Evolutionary conservation across 352 stramenopile species (phyloP), one percentile per base, ranked within the genome.

Genomic region (Pythium monospermum): DNA sequence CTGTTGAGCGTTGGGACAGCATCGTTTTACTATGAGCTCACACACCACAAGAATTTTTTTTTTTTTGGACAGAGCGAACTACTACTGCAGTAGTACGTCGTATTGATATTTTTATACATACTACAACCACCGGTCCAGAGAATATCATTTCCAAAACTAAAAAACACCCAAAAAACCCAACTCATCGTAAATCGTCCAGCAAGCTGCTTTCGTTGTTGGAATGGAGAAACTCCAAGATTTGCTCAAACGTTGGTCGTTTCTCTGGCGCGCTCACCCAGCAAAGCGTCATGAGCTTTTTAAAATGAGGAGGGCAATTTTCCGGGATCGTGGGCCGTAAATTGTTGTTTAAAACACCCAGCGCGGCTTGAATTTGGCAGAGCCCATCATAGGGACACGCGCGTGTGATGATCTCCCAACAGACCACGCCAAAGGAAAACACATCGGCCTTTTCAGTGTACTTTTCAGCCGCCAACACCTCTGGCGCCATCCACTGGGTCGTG

Each of bases 381-480:
- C 86, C 91, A 37, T 96, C 85, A 58, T 97, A 97, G 13, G 91
- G 91, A 68, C 94, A 96, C 31, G 86, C 73, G 6, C 87, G 70
- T 33, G 90, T 95, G 47, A 96, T 82, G 4, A 91, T 96, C 55
- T 94, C 83, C 80, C 80, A 94, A 15, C 84, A 63, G n/a, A 94
- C 83, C 18, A 94, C 71, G 22, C 79, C 83, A 54, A 86, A 94
- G 21, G 83, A 94, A 30, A 92, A 94, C 18, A 94, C 81, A 53
- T 94, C 83, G 13, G 83, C 81, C 55, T 92, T 92, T 53, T 94
- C 82, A 27, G 83, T 91, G 69, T 92, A 92, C 57, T 92, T 92
- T 27, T 90, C 81, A 7, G 79, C 79, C 6, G 73, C 77, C 22
- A 94, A 59, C 37, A 94, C 80, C 49, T 94, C 83, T 1, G 83